phyloP scores from a whole-genome alignment of 163 green algal species.

The Volvox carteri region DNA sequence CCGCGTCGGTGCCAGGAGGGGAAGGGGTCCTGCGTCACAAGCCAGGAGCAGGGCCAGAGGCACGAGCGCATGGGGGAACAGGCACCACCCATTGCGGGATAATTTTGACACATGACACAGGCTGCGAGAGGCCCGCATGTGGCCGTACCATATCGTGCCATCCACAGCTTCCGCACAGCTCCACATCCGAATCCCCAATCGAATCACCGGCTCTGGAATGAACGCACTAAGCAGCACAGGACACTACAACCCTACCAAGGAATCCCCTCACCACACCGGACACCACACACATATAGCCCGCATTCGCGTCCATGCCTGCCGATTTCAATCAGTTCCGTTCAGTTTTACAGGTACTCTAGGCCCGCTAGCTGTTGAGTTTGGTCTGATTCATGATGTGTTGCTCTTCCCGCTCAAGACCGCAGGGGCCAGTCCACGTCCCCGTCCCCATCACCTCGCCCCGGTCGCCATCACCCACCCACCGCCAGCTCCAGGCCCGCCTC shows the following conservation, averaged over 20 bases:
- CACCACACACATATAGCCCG: no score
- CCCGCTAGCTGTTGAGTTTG: background rate
- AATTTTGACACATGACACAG: background rate
- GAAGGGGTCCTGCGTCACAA: conserved; percentile 59
- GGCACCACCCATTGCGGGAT: no score
- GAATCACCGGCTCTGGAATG: background rate
- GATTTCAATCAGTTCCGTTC: no score
- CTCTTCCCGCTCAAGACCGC: background rate
- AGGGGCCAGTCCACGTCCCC: background rate
- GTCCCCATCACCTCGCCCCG: background rate
- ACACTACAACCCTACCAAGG: no score
- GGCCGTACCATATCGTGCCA: no score
- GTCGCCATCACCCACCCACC: conserved; percentile 17
- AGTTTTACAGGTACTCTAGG: no score
- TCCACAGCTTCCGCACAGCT: background rate
- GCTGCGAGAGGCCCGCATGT: background rate
- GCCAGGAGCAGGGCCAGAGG: background rate
- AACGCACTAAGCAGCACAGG: no score
- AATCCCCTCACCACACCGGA: no score
- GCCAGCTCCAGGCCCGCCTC: conserved; percentile 73
- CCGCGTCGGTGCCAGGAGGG: conserved; percentile 76
- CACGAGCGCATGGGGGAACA: background rate
- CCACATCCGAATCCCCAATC: background rate
- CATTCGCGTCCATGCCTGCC: background rate
- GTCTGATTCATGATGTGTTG: background rate